phyloP scores from a whole-genome alignment of 768 basidiomycete species.

The Suillus subaureus region DNA sequence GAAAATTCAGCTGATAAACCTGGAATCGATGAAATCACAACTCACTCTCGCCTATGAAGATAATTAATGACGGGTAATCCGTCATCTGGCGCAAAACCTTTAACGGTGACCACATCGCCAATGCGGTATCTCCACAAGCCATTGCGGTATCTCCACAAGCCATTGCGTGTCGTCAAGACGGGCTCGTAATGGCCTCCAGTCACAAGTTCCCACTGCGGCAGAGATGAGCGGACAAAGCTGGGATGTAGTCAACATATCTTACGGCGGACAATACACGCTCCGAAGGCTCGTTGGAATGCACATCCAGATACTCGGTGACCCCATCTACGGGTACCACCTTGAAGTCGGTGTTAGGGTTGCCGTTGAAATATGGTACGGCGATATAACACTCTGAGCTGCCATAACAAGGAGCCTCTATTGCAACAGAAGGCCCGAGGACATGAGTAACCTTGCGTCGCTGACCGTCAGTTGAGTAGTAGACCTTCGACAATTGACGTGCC shows the following conservation, averaged over 20 bases:
- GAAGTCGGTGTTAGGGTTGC: not conserved
- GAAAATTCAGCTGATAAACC: not conserved
- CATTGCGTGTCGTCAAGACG: conserved; percentile 11
- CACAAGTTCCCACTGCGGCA: conserved; percentile 11
- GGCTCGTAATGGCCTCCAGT: conserved; percentile 11
- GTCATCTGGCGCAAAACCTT: conserved; percentile 13
- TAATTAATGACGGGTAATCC: conserved; percentile 14
- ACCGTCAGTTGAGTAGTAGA: not conserved
- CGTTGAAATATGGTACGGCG: conserved; percentile 4
- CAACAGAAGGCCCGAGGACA: conserved; percentile 8
- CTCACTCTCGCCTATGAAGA: conserved; percentile 8
- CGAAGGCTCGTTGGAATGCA: not conserved
- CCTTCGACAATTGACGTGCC: not conserved
- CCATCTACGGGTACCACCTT: not conserved
- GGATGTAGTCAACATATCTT: not conserved
- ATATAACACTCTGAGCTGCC: conserved; percentile 2
- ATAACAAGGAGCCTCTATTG: not conserved
- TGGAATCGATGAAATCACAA: not conserved
- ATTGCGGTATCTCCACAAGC: conserved; percentile 15
- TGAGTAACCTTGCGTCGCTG: conserved; percentile 5
- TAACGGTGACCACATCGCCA: conserved; percentile 11
- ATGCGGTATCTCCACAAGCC: conserved; percentile 15
- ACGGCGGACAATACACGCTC: not conserved
- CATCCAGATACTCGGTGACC: conserved; percentile 6
- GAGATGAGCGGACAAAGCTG: not conserved